Evolutionary conservation across 169 alveolate genomes (phyloP).

Genomic region (Miamiensis avidus): DNA sequence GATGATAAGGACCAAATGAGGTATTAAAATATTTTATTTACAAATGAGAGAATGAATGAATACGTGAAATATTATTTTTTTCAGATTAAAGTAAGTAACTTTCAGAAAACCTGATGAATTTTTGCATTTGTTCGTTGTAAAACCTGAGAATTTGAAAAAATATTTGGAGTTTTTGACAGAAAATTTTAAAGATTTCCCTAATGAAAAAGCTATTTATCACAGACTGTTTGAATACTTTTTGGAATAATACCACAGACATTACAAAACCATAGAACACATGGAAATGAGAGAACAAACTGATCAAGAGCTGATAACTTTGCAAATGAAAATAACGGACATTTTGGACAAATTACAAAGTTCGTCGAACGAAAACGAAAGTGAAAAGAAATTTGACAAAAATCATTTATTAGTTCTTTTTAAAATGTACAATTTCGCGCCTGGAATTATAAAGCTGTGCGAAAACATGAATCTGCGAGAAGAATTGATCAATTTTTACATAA

Average conservation of each 20-base stretch:
- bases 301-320: background rate
- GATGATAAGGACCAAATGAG: slow-evolving; percentile 2
- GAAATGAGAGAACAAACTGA: background rate
- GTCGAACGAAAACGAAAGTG: slow-evolving; percentile 4
- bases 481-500: slow-evolving; percentile 60
- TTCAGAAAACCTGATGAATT: slow-evolving; percentile 45
- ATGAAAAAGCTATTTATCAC: slow-evolving; percentile 39
- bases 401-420: slow-evolving; percentile 68
- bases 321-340: background rate
- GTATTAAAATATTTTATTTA: no score
- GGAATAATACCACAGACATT: slow-evolving; percentile 24
- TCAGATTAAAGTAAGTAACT: background rate
- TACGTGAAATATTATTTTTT: no score
- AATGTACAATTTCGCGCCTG: slow-evolving; percentile 67
- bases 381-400: slow-evolving; percentile 57
- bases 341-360: background rate
- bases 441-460: slow-evolving; percentile 55
- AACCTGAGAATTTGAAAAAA: slow-evolving; percentile 33
- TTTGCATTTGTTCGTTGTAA: slow-evolving; percentile 38
- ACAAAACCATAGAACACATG: background rate
- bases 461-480: slow-evolving; percentile 64
- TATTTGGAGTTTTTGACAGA: slow-evolving; percentile 34
- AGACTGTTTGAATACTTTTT: slow-evolving; percentile 44
- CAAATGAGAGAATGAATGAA: background rate
- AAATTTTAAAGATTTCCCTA: slow-evolving; percentile 17